phyloP scores from a whole-genome alignment of 2,329 filamentous ascomycete species.

The Ophiocordyceps robertsii region DNA sequence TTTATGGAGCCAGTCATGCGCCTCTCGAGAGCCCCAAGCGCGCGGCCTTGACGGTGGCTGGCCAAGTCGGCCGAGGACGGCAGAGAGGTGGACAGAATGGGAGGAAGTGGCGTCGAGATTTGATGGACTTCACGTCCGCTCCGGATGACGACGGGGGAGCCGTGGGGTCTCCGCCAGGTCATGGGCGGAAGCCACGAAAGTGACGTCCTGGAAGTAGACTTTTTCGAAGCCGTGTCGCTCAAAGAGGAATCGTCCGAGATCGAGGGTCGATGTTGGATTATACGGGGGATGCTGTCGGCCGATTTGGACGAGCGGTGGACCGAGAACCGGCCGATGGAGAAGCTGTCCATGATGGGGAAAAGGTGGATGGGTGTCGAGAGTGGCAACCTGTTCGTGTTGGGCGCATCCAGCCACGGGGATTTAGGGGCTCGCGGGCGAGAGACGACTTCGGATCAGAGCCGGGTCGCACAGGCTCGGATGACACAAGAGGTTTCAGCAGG shows the following conservation, averaged over 20 bases:
- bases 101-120: slow-evolving; percentile 22
- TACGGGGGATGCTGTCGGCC: background rate
- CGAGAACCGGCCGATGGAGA: background rate
- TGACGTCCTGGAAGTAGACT: background rate
- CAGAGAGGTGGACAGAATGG: slow-evolving; percentile 15
- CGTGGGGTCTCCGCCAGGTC: background rate
- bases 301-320: slow-evolving; percentile 1
- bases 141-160: slow-evolving; percentile 13
- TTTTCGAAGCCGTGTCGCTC: background rate
- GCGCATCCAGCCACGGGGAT: too few relatives aligned
- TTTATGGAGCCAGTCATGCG: too few relatives aligned
- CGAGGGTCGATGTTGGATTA: background rate
- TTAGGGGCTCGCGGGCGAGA: too few relatives aligned
- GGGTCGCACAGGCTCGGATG: too few relatives aligned
- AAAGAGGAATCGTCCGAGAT: background rate
- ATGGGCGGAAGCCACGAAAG: slow-evolving; percentile 1
- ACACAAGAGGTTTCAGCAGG: too few relatives aligned
- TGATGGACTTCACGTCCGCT: slow-evolving; percentile 24
- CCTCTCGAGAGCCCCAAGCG: background rate
- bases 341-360: background rate
- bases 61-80: background rate
- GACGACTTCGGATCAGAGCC: too few relatives aligned
- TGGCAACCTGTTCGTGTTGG: too few relatives aligned
- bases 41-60: background rate
- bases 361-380: background rate